Evolutionary conservation across 495 filamentous ascomycete species (phyloP).

Genomic region (Daldinia childiae): DNA sequence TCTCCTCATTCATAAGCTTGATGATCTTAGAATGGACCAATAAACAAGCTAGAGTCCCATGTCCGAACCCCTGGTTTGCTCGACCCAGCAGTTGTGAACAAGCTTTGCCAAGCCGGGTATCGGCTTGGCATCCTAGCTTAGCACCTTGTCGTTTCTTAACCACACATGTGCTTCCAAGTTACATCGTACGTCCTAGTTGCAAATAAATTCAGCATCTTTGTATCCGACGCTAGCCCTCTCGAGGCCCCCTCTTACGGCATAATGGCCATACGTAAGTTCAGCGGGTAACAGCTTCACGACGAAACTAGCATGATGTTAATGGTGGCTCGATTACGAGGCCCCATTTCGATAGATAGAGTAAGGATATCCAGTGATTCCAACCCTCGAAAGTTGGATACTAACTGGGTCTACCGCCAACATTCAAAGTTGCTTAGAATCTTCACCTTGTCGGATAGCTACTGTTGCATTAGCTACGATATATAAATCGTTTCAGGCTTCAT

Average conservation of each 20-base stretch:
- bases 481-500: constrained; percentile 11
- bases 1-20: not conserved
- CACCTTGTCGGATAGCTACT: constrained; percentile 16
- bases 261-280: not conserved
- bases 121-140: constrained; percentile 40
- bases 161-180: constrained; percentile 21
- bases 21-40: not conserved
- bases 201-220: constrained; percentile 7
- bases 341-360: not conserved
- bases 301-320: constrained; percentile 35
- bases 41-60: constrained; percentile 24
- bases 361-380: not conserved
- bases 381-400: not conserved
- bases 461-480: not conserved
- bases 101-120: constrained; percentile 46
- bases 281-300: constrained; percentile 14
- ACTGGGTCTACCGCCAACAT: not conserved
- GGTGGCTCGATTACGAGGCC: constrained; percentile 26
- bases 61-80: constrained; percentile 17
- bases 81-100: constrained; percentile 30
- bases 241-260: not conserved
- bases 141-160: constrained; percentile 23
- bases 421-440: constrained; percentile 2
- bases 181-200: constrained; percentile 16
- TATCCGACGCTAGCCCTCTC: constrained; percentile 24